A percentile compares a stretch with the other conserved stretches of the same genome.
phyloP scores from a whole-genome alignment of 2,329 filamentous ascomycete genomes.

The Fonsecaea monophora region DNA sequence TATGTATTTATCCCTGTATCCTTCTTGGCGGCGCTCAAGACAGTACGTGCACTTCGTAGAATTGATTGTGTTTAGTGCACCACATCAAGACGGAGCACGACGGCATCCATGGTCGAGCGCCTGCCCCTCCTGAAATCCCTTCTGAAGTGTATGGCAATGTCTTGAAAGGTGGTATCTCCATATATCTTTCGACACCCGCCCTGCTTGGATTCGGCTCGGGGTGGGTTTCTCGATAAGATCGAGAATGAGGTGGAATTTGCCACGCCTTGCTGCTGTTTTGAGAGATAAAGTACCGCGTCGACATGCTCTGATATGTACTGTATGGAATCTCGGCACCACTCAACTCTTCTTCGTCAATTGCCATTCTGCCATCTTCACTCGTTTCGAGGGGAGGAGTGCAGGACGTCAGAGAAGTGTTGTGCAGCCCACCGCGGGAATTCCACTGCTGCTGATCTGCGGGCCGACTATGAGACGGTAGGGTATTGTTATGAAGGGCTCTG shows the following conservation, averaged over 20 bases:
- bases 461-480: not conserved
- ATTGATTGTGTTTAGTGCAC: slow-evolving; percentile 33
- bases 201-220: slow-evolving; percentile 22
- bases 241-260: slow-evolving; percentile 34
- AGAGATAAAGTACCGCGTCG: slow-evolving; percentile 30
- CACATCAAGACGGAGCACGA: slow-evolving; percentile 35
- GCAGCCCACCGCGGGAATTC: slow-evolving; percentile 16
- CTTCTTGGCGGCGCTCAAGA: slow-evolving; percentile 21
- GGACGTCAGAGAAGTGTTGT: slow-evolving; percentile 6
- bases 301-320: slow-evolving; percentile 35
- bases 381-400: slow-evolving; percentile 31
- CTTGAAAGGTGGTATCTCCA: slow-evolving; percentile 36
- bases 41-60: slow-evolving; percentile 35
- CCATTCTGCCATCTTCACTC: slow-evolving; percentile 20
- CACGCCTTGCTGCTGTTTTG: slow-evolving; percentile 32
- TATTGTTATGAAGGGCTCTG: slow-evolving; percentile 22
- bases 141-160: slow-evolving; percentile 35
- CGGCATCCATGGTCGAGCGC: slow-evolving; percentile 33
- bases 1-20: slow-evolving; percentile 9
- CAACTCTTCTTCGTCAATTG: slow-evolving; percentile 20
- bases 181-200: slow-evolving; percentile 31
- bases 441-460: slow-evolving; percentile 26
- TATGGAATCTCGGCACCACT: slow-evolving; percentile 21
- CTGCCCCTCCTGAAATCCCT: slow-evolving; percentile 21
- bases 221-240: slow-evolving; percentile 30